Conservation (phyloP, 345 rosid genomes). For the Corchorus olitorius region DNA sequence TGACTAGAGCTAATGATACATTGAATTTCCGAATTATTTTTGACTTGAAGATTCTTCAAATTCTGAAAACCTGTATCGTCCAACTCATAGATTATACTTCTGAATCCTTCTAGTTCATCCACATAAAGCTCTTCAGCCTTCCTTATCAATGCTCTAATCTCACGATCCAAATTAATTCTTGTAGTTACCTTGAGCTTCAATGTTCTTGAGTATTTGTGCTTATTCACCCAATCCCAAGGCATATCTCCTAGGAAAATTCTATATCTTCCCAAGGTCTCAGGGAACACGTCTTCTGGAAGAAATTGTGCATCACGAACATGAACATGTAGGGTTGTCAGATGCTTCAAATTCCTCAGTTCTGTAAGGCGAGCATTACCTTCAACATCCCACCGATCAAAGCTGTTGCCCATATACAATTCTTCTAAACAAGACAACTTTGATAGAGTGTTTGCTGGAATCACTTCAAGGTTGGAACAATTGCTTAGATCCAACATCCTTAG, state of each 20-base stretch:
- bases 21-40: neutral
- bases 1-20: neutral
- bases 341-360: constrained; percentile 24
- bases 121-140: neutral
- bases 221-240: neutral
- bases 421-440: constrained; percentile 27
- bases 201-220: neutral
- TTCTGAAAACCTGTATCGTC: neutral
- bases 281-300: neutral
- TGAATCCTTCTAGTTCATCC: neutral
- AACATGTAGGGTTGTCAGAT: constrained; percentile 15
- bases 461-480: neutral
- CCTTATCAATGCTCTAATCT: neutral
- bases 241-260: neutral
- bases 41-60: neutral
- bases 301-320: neutral
- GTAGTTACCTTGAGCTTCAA: constrained; percentile 3
- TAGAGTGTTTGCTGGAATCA: constrained; percentile 13
- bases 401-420: constrained; percentile 20
- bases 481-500: constrained; percentile 26
- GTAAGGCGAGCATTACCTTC: constrained; percentile 22
- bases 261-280: neutral
- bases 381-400: constrained; percentile 20
- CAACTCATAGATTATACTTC: neutral
- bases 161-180: neutral